A percentile compares a stretch with the other conserved stretches of the same genome.
phyloP scores from a whole-genome alignment of 139 green algal species.

The Gonium pectorale region DNA sequence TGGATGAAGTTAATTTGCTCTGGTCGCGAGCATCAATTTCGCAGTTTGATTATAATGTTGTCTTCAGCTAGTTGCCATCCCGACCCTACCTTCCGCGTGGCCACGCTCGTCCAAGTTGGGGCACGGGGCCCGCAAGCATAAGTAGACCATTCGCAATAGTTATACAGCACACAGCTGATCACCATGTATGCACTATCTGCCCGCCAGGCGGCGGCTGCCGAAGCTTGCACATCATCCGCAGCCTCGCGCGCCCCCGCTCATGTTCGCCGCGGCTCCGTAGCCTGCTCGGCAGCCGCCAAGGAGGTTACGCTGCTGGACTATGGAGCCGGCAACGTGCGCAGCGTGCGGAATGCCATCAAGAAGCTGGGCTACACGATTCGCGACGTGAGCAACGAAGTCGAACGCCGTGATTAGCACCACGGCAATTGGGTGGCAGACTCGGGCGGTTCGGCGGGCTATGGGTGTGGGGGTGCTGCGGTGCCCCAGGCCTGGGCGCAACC shows the following conservation, averaged over 20 bases:
- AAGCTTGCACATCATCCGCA: slow-evolving; percentile 4
- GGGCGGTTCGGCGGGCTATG: no score
- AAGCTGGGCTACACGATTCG: slow-evolving; percentile 92
- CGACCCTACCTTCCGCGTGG: no score
- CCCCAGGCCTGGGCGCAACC: no score
- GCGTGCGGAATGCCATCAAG: slow-evolving; percentile 95
- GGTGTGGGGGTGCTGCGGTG: no score
- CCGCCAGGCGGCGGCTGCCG: slow-evolving; percentile 6
- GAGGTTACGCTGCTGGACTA: slow-evolving; percentile 97
- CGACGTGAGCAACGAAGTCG: slow-evolving; percentile 88
- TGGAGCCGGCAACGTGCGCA: slow-evolving; percentile 97
- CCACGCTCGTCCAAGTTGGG: not conserved
- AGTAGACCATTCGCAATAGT: not conserved
- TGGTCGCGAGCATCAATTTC: no score
- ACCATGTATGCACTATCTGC: slow-evolving; percentile 12
- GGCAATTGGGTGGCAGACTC: no score
- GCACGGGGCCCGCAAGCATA: not conserved
- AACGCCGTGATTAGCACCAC: no score
- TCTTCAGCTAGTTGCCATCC: no score
- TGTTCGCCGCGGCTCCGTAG: not conserved
- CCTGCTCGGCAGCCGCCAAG: slow-evolving; percentile 16
- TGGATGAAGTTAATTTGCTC: no score
- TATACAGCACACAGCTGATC: not conserved
- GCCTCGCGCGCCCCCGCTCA: not conserved
- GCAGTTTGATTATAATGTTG: no score